Base-by-base conservation (phyloP, 164 flowering plant species). In the Warburgia ugandensis region DNA sequence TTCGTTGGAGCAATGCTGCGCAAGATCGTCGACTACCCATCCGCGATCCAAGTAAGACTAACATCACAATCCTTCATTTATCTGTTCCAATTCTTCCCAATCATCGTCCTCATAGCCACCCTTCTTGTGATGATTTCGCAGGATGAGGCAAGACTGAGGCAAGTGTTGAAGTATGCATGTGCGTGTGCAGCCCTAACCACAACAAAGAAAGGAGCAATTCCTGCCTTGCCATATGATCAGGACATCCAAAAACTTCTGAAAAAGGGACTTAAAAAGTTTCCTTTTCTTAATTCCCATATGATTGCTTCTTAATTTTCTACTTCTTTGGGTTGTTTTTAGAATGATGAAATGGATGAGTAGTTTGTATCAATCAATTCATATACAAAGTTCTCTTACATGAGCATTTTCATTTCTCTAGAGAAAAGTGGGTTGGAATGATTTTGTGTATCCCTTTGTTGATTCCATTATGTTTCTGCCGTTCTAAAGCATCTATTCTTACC, bases 181-280 rank as follows among this genome's bases (percentile, higher is more conserved):
- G 98, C 86, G 13, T 92, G 98, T 61, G 98, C 96, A 48, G 98
- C 98, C 39, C 80, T 92, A 35, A 88, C 98, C 29, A 79, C 91
- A 0, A 88, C 94, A 36, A 81, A 88, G 48, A 92, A 82, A 59
- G 98, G 98, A 43, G 98, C 98, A 29, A 92, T 92, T 45, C 98
- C 98, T 23, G 88, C 98, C 29, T 88, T 91, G 35, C 98, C 96
- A 3, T 73, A 61, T 2, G 78, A 73, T 29, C 4, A 65, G 20
- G 86, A 78, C 13, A 85, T 55, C 41, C 79, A 64, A 19, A 22
- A 33, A 51, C 61, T 86, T 6, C 23, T 83, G 29, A 62, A 72
- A n/a, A n/a, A 21, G 74, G 59, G 14, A 55, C 63, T 17, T 66
- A 50, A 40, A 25, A 17, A 2, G 5, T 17, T 11, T 35, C 25